Evolutionary conservation across 352 stramenopile species (phyloP), one percentile per base, ranked within the genome.

Genomic region (Phytophthora pistaciae): DNA sequence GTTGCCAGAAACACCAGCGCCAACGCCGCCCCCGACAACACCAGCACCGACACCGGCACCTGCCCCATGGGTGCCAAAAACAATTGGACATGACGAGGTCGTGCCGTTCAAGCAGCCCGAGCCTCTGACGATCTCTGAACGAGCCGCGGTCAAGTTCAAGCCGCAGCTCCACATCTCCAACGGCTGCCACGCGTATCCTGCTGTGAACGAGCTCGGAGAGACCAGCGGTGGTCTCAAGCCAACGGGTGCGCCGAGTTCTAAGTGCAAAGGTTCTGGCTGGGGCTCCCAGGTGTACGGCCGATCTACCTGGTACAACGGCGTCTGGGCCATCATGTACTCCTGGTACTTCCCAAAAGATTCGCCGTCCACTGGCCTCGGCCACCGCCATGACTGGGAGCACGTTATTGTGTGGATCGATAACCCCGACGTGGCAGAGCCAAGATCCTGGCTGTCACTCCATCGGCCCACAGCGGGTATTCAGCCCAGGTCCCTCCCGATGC

Each of bases 281-380:
- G 48, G 20, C 16, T 54, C 48, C 18, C 48, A 54, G n/a, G 48
- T 54, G 4, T 54, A 54, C 9, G 48, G 48, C 4, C 48, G 48
- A 25, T 54, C 48, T 18, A 54, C 48, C 48, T 54, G 48, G 48
- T 54, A 54, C 48, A 54, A 29, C 11, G 20, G 21, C 48, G 48
- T 54, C 20, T 54, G 48, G 48, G 48, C 48, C 48, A 54, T 54
- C 48, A 54, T 54, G 48, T 54, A 56, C 49, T 56, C 49, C 0
- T 56, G 49, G 49, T 54, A 54, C 48, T 54, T 54, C 20, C 48
- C 48, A 5, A 54, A 54, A 29, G 48, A 54, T 20, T 54, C 48
- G 11, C 48, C 48, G 48, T 54, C 48, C 10, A 14, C 48, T 14
- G n/a, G 48, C 18, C 48, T 54, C 9, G 48, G 48, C 20, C 48